phyloP scores from a whole-genome alignment of 176 grass and related monocot genomes.

The Hyparrhenia diplandra region DNA sequence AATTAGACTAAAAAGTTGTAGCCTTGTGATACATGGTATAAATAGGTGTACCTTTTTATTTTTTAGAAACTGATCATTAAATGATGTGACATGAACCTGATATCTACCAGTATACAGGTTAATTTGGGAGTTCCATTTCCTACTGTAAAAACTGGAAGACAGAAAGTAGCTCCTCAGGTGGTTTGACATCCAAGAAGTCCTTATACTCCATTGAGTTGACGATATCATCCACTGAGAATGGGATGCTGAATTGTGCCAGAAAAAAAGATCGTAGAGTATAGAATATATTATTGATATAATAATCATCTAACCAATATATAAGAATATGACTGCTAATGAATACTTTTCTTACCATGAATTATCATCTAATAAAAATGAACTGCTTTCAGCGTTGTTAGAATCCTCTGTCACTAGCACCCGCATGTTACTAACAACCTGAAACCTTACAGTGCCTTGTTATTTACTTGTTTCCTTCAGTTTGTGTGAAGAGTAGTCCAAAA shows the following conservation, averaged over 20 bases:
- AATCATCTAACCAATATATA: too few species aligned
- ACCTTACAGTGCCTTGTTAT: background rate
- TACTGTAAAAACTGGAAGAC: constrained; percentile 98
- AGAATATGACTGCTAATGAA: too few species aligned
- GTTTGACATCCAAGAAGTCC: constrained; percentile 75
- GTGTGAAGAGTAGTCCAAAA: background rate
- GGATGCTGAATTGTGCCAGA: constrained; percentile 64
- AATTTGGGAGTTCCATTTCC: too few species aligned
- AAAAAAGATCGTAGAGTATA: background rate
- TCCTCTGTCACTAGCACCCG: constrained; percentile 85
- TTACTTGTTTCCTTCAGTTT: background rate
- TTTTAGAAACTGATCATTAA: too few species aligned
- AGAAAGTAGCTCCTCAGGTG: constrained; percentile 69
- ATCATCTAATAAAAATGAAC: too few species aligned
- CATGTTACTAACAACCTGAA: constrained; percentile 84
- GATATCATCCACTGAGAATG: constrained; percentile 87
- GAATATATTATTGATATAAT: background rate
- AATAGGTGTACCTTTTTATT: too few species aligned
- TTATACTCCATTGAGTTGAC: constrained; percentile 73
- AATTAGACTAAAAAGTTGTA: too few species aligned
- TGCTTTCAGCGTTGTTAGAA: constrained; percentile 46
- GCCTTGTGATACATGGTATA: too few species aligned
- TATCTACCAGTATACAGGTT: too few species aligned
- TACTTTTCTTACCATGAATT: constrained; percentile 6
- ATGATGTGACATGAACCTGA: too few species aligned